Evolutionary conservation across 78 protist species (phyloP).

Genomic region (Paratrimastix pyriformis): DNA sequence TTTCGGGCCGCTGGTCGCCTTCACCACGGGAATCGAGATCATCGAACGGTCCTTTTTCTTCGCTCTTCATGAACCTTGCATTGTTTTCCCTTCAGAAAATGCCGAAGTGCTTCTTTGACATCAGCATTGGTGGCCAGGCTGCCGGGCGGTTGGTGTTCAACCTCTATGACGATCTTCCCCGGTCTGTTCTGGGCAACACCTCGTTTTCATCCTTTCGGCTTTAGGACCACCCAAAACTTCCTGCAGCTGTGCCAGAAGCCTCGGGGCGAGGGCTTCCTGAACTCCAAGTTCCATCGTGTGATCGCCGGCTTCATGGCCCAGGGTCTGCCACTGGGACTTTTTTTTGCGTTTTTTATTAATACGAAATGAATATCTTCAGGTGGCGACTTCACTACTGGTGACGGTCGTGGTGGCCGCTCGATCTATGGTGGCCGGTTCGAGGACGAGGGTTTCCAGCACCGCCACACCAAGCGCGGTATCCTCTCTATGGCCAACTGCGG

Average conservation of each 20-base stretch:
- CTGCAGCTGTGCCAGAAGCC: slow-evolving; percentile 70
- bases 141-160: slow-evolving; percentile 24
- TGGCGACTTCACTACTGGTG: slow-evolving; percentile 87
- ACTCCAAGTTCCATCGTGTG: slow-evolving; percentile 65
- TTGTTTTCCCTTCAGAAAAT: slow-evolving; percentile 1
- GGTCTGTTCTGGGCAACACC: too few species aligned
- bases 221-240: too few species aligned
- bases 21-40: too few species aligned
- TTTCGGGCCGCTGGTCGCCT: too few species aligned
- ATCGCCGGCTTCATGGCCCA: slow-evolving; percentile 80
- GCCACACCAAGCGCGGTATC: slow-evolving; percentile 36
- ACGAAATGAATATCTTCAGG: too few species aligned
- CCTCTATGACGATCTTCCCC: too few species aligned
- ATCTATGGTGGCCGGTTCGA: slow-evolving; percentile 74
- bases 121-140: slow-evolving; percentile 10
- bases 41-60: too few species aligned
- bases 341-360: too few species aligned
- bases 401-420: slow-evolving; percentile 97
- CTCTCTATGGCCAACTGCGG: slow-evolving; percentile 92
- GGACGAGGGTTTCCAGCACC: slow-evolving; percentile 56
- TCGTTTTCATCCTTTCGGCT: too few species aligned
- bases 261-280: slow-evolving; percentile 72
- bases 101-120: slow-evolving; percentile 18
- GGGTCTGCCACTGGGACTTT: too few species aligned
- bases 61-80: background rate